phyloP scores from a whole-genome alignment of 192 early-diverging fungal genomes.

The Thamnidium elegans region DNA sequence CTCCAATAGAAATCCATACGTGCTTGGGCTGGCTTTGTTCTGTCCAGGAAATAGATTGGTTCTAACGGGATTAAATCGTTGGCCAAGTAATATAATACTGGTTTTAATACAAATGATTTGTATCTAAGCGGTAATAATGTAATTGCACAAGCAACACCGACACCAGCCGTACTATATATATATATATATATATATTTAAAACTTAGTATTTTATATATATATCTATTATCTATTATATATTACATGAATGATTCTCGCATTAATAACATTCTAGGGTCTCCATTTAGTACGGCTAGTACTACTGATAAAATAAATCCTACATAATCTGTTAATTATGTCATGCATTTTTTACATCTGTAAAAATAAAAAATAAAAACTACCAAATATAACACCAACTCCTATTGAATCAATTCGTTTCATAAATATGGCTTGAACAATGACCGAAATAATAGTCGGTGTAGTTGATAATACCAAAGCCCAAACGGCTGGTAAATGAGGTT shows the following conservation, averaged over 20 bases:
- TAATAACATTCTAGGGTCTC: conserved; percentile 40
- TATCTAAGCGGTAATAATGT: conserved; percentile 43
- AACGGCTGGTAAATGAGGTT: conserved; percentile 34
- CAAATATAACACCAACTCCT: conserved; percentile 34
- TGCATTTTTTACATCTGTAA: neutral
- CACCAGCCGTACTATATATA: conserved; percentile 29
- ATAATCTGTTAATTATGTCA: neutral
- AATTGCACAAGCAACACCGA: conserved; percentile 36
- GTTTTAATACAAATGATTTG: conserved; percentile 35
- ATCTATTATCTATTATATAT: no score
- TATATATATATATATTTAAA: neutral
- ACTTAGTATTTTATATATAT: neutral
- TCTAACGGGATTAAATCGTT: conserved; percentile 34
- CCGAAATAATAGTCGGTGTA: conserved; percentile 40
- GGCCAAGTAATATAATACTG: conserved; percentile 36
- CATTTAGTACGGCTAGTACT: conserved; percentile 38
- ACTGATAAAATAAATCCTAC: conserved; percentile 41
- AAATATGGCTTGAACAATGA: conserved; percentile 29
- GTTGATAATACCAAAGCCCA: conserved; percentile 43
- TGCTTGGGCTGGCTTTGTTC: conserved; percentile 12
- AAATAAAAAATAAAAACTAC: conserved; percentile 14
- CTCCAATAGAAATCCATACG: conserved; percentile 40
- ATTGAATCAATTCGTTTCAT: conserved; percentile 27
- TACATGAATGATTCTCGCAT: conserved; percentile 46
- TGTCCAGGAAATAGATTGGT: conserved; percentile 18